These are phyloP conservation scores for Colletotrichum endophyticum DNA, from an alignment of 2,329 filamentous ascomycete genomes.

Conservation along the genomic window DNA sequence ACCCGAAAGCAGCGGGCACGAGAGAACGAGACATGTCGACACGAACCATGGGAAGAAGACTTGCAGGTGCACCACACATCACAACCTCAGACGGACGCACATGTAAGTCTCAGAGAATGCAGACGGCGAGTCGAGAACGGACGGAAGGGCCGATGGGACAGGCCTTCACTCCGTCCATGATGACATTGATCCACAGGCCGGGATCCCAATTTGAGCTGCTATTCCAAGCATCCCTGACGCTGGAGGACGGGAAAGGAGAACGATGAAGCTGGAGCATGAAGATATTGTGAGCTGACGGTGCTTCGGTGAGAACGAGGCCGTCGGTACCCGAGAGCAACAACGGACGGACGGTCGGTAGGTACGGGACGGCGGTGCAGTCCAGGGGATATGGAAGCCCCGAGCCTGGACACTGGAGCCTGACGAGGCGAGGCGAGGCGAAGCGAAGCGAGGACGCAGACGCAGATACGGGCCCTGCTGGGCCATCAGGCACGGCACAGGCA, in stretches of 20 bases:
- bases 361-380: background rate
- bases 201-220: background rate
- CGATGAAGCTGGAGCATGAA: background rate
- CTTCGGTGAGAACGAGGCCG: background rate
- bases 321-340: background rate
- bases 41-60: background rate
- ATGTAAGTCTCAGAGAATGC: background rate
- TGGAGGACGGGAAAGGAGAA: background rate
- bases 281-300: background rate
- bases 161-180: background rate
- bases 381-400: background rate
- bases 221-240: background rate
- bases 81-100: background rate
- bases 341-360: background rate
- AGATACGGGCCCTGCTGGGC: background rate
- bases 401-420: background rate
- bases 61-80: background rate
- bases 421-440: background rate
- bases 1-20: background rate
- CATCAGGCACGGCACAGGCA: background rate
- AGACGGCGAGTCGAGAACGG: background rate
- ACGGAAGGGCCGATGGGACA: background rate
- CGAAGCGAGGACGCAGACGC: background rate
- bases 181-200: background rate
- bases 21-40: background rate